These are phyloP conservation scores for Sungouiozyma ichnusensis DNA, from an alignment of 805 yeast genomes.

Conservation along the genomic window DNA sequence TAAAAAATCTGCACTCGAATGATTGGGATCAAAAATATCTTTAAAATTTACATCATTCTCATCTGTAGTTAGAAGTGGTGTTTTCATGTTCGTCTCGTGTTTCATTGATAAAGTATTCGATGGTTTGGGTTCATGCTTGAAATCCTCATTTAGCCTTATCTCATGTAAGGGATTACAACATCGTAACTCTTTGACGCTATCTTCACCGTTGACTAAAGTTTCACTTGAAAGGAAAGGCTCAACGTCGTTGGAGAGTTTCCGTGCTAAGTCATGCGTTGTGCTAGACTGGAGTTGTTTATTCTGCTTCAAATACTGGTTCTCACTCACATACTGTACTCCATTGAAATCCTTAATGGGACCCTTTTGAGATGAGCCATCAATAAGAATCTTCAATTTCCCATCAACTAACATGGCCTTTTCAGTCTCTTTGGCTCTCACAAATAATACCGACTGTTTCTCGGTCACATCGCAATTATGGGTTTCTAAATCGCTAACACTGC, in stretches of 20 bases:
- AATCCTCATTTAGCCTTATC: neutral
- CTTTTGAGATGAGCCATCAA: slow-evolving; percentile 7
- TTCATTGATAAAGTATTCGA: neutral
- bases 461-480: slow-evolving; percentile 10
- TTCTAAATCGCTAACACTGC: slow-evolving; percentile 4
- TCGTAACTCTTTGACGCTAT: neutral
- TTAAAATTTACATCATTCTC: neutral
- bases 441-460: slow-evolving; percentile 24
- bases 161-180: neutral
- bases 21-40: slow-evolving; percentile 6
- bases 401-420: slow-evolving; percentile 22
- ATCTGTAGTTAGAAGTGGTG: neutral
- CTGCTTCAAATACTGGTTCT: slow-evolving; percentile 19
- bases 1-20: slow-evolving; percentile 21
- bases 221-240: neutral
- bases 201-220: neutral
- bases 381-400: slow-evolving; percentile 22
- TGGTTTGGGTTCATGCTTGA: neutral
- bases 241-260: neutral
- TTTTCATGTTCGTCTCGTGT: neutral
- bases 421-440: slow-evolving; percentile 18
- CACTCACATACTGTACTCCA: slow-evolving; percentile 15
- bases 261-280: too few species aligned
- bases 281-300: slow-evolving; percentile 2
- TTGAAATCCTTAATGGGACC: neutral